Base-by-base conservation (phyloP, 257 asterid genomes). In the Przewalskia tangutica region DNA sequence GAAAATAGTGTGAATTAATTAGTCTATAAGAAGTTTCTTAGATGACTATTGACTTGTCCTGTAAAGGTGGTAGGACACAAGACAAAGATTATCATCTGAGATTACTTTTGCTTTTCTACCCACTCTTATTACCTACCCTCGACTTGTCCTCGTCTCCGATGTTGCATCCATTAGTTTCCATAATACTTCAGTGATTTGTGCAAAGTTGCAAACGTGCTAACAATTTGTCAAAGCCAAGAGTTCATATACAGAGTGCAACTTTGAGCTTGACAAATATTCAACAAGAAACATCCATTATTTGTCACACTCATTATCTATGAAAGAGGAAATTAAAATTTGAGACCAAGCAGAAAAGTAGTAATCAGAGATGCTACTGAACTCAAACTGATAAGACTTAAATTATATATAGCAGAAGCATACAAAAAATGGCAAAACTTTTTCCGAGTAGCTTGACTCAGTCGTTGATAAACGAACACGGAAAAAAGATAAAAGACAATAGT, bases 31-130 rank as follows among this genome's bases (percentile, higher is more conserved):
- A 81, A 82, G 89, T 89, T 92, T 88, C 90, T 85, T 64, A 81
- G 90, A 83, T 27, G 84, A 81, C n/a, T n/a, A n/a, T n/a, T n/a
- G n/a, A n/a, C 20, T 84, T 83, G 84, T 81, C 81, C 84, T 85
- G 90, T 73, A 88, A 89, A 88, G 93, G 84, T 83, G 86, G 91
- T 90, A 82, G 92, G 91, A 81, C 88, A 83, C 88, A 77, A 70
- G 12, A 65, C 11, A 34, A 63, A 81, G 76, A 84, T 89, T 85
- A 89, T 87, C 89, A 85, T 83, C 82, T 84, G 80, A 87, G 78
- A 86, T 83, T 83, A 70, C 83, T 81, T 84, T 84, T 85, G 82
- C 81, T 82, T 82, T 83, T 81, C 68, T 84, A 54, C 71, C 82
- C 86, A 82, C 88, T 89, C 23, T 34, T 23, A 63, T 63, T 63